Conservation (phyloP, 2,329 filamentous ascomycete genomes). For the Fusarium compactum region DNA sequence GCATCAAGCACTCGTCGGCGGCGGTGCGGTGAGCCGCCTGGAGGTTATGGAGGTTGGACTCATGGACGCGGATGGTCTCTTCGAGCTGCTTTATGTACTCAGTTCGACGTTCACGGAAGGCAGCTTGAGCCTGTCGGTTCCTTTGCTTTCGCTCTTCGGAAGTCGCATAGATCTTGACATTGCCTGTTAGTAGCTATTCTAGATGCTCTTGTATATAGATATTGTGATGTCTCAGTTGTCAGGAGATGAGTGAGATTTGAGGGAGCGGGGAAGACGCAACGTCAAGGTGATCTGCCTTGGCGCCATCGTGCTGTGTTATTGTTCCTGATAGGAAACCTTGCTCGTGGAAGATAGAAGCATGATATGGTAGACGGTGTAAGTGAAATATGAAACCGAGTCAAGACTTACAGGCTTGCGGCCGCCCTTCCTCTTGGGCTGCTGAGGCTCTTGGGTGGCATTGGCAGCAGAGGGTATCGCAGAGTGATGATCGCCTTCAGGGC, state of each 20-base stretch:
- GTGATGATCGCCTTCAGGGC: constrained; percentile 66
- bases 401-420: constrained; percentile 93
- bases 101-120: constrained; percentile 94
- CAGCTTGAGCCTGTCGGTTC: constrained; percentile 96
- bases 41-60: constrained; percentile 90
- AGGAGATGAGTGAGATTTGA: not conserved
- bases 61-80: constrained; percentile 96
- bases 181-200: constrained; percentile 35
- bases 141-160: constrained; percentile 98
- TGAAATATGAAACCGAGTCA: constrained; percentile 13
- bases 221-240: constrained; percentile 21
- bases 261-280: constrained; percentile 20
- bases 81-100: constrained; percentile 99
- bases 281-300: not conserved
- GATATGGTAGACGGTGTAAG: constrained; percentile 2
- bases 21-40: constrained; percentile 95
- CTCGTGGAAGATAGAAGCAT: not conserved
- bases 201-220: not conserved
- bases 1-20: constrained; percentile 96
- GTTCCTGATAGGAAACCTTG: not conserved
- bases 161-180: constrained; percentile 89
- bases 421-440: constrained; percentile 92
- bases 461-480: constrained; percentile 50
- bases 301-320: not conserved
- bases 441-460: constrained; percentile 61